Percentiles rank a stretch among this genome's conserved stretches.
Evolutionary conservation across 768 basidiomycete genomes (phyloP).

Genomic region (Pleurotus djamor): DNA sequence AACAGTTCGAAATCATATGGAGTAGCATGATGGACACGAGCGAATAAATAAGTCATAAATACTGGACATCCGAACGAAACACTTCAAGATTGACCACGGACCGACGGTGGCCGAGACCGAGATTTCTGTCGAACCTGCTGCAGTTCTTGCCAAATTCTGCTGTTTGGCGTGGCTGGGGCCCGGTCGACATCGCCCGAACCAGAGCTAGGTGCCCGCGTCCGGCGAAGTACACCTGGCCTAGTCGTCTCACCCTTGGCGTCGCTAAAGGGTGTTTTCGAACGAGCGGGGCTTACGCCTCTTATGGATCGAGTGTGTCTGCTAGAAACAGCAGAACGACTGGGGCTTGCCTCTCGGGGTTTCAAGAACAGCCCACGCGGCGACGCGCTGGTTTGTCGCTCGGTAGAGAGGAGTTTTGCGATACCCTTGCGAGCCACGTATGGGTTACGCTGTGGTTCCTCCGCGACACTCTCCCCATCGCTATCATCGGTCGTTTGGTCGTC

Average conservation of each 20-base stretch:
- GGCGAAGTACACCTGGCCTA: conserved; percentile 12
- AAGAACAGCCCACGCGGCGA: conserved; percentile 22
- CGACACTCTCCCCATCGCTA: background rate
- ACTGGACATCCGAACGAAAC: background rate
- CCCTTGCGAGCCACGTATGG: conserved; percentile 1
- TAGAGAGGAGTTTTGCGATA: conserved; percentile 16
- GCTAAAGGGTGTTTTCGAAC: conserved; percentile 3
- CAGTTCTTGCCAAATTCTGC: conserved; percentile 55
- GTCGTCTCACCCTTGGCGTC: background rate
- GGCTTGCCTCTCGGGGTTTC: conserved; percentile 25
- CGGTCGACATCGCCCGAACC: conserved; percentile 28
- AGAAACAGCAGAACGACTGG: conserved; percentile 22
- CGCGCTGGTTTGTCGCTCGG: conserved; percentile 26
- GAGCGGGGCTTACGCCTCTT: conserved; percentile 15
- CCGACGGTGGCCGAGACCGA: conserved; percentile 34
- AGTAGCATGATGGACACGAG: background rate
- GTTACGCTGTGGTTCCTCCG: conserved; percentile 8
- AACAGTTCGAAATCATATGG: background rate
- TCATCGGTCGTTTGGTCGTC: background rate
- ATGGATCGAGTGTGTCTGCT: background rate
- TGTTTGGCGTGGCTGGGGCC: conserved; percentile 24
- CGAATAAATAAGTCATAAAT: conserved; percentile 16
- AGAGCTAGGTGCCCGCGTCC: conserved; percentile 23
- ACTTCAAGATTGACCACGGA: conserved; percentile 27
- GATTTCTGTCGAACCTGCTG: conserved; percentile 46